Conservation (phyloP, 805 yeast genomes). For the Metschnikowia matae region DNA sequence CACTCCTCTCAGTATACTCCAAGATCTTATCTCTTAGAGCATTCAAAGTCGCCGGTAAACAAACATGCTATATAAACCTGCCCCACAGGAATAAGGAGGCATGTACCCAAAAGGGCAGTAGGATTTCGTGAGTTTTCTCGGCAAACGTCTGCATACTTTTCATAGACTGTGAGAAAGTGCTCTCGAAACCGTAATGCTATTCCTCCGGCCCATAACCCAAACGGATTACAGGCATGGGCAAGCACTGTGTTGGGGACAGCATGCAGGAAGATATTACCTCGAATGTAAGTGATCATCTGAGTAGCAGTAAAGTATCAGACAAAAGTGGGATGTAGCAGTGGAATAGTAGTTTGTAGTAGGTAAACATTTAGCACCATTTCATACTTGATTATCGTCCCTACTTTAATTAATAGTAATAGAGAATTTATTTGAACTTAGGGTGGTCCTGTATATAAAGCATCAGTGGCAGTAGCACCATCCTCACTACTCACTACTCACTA, state of each 20-base stretch:
- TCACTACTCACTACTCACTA: too few relatives aligned
- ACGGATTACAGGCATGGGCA: constrained; percentile 78
- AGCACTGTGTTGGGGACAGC: constrained; percentile 37
- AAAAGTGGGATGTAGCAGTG: neutral
- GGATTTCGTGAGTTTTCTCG: constrained; percentile 6
- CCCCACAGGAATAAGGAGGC: constrained; percentile 36
- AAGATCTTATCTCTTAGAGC: constrained; percentile 48
- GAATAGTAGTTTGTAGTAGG: too few relatives aligned
- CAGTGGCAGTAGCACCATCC: too few relatives aligned
- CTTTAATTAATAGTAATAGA: too few relatives aligned
- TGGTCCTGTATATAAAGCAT: too few relatives aligned
- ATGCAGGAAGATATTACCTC: constrained; percentile 54
- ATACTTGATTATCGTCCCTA: too few relatives aligned
- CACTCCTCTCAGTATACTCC: constrained; percentile 45
- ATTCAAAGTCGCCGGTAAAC: constrained; percentile 56
- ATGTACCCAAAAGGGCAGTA: constrained; percentile 48
- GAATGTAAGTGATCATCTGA: constrained; percentile 41
- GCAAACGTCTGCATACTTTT: constrained; percentile 45
- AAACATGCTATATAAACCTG: constrained; percentile 55
- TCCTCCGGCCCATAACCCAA: constrained; percentile 85
- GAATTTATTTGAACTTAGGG: too few relatives aligned
- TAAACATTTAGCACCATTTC: too few relatives aligned
- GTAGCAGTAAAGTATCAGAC: neutral
- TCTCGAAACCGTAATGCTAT: constrained; percentile 57
- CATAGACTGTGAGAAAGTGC: constrained; percentile 55